These are phyloP conservation scores for Lachnellula subtilissima DNA, from an alignment of 2,329 filamentous ascomycete genomes.

Conservation along the genomic window DNA sequence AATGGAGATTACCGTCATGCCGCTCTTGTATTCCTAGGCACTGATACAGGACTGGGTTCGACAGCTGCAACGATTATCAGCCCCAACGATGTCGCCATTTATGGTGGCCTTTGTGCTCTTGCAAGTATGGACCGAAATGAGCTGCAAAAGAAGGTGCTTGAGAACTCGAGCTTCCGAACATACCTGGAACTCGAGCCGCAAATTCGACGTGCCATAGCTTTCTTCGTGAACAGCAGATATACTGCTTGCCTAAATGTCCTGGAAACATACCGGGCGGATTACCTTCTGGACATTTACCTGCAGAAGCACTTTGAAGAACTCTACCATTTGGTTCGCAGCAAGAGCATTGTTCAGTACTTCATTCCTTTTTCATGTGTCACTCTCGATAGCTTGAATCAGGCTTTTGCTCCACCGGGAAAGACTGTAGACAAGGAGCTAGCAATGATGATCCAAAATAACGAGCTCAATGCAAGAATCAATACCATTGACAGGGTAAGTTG, in stretches of 20 bases:
- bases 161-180: slow-evolving; percentile 73
- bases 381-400: slow-evolving; percentile 68
- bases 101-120: slow-evolving; percentile 84
- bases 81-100: slow-evolving; percentile 85
- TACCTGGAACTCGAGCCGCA: slow-evolving; percentile 93
- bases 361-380: slow-evolving; percentile 85
- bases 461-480: slow-evolving; percentile 76
- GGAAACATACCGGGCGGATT: slow-evolving; percentile 76
- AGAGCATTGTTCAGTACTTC: slow-evolving; percentile 92
- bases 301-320: slow-evolving; percentile 66
- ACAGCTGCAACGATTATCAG: slow-evolving; percentile 68
- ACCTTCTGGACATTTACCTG: slow-evolving; percentile 84
- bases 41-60: slow-evolving; percentile 40
- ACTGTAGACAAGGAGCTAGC: slow-evolving; percentile 72
- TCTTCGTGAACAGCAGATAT: slow-evolving; percentile 89
- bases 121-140: slow-evolving; percentile 80
- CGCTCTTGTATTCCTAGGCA: slow-evolving; percentile 57
- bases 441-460: slow-evolving; percentile 67
- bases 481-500: slow-evolving; percentile 64
- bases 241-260: slow-evolving; percentile 77
- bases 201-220: slow-evolving; percentile 81
- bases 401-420: slow-evolving; percentile 62
- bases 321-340: slow-evolving; percentile 72
- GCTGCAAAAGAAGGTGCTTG: slow-evolving; percentile 71
- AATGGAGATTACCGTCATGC: slow-evolving; percentile 58